A percentile compares a stretch with the other conserved stretches of the same genome.
phyloP scores from a whole-genome alignment of 2,329 filamentous ascomycete species.

The Phoma sp. region DNA sequence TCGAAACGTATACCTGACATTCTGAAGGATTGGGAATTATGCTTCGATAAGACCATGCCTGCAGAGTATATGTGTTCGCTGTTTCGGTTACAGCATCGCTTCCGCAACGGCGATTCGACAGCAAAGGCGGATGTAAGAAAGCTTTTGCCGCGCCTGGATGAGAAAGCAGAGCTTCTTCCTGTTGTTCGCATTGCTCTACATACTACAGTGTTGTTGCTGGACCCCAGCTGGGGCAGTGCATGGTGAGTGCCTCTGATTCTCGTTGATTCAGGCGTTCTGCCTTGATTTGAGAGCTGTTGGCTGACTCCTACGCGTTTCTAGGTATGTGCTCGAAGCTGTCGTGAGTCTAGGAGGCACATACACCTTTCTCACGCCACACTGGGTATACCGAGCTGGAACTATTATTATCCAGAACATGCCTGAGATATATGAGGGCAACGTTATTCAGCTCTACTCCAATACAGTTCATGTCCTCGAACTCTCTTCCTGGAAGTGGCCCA shows the following conservation, averaged over 20 bases:
- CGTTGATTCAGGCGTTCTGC: neutral
- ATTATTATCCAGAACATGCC: constrained; percentile 44
- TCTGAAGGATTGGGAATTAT: constrained; percentile 36
- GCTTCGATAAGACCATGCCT: constrained; percentile 37
- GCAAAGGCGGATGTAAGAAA: constrained; percentile 31
- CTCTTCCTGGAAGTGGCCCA: constrained; percentile 46
- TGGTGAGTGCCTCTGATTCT: constrained; percentile 24
- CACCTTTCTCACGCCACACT: constrained; percentile 45
- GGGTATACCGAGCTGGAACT: constrained; percentile 45
- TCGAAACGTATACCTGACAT: constrained; percentile 9
- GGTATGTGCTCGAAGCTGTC: constrained; percentile 39
- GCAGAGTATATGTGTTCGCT: constrained; percentile 46
- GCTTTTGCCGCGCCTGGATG: constrained; percentile 37
- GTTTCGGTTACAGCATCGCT: constrained; percentile 46
- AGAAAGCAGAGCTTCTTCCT: constrained; percentile 33
- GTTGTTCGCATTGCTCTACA: constrained; percentile 40
- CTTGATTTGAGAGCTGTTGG: neutral
- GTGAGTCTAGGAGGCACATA: constrained; percentile 41
- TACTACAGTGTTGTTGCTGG: constrained; percentile 43
- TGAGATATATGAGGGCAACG: constrained; percentile 37
- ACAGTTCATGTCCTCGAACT: constrained; percentile 45
- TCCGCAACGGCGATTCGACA: constrained; percentile 39
- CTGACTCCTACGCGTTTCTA: neutral
- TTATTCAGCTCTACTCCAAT: constrained; percentile 47
- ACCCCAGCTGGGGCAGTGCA: constrained; percentile 43